Conservation (phyloP, 352 stramenopile genomes). For the Phytopythium cucurbitacearum region DNA sequence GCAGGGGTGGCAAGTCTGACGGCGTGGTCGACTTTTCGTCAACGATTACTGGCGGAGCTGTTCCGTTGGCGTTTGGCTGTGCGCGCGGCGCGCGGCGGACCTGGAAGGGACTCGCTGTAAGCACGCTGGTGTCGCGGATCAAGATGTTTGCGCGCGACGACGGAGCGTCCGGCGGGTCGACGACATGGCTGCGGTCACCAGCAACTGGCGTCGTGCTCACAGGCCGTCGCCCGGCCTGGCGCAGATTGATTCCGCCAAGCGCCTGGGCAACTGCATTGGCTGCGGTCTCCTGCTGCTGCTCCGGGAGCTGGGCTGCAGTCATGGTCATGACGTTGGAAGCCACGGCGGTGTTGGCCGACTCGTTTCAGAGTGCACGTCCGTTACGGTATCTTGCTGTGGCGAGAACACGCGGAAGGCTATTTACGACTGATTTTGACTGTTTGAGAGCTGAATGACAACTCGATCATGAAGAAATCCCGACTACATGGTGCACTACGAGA, state of each 20-base stretch:
- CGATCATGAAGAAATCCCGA: no score
- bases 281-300: conserved; percentile 7
- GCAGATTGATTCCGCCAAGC: conserved; percentile 20
- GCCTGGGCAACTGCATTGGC: conserved; percentile 38
- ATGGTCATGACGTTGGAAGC: no score
- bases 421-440: not conserved
- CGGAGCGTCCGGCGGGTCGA: not conserved
- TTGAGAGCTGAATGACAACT: not conserved
- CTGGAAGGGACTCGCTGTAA: conserved; percentile 1
- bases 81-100: not conserved
- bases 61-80: not conserved
- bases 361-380: no score
- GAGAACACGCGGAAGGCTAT: no score
- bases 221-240: conserved; percentile 4
- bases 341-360: no score
- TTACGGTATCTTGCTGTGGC: no score
- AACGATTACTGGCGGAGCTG: not conserved
- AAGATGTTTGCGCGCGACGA: conserved; percentile 10
- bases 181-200: no score
- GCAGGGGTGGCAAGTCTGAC: no score
- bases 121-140: conserved; percentile 10
- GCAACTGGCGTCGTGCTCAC: not conserved
- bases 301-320: no score
- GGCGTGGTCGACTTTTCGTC: not conserved
- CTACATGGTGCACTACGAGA: no score